A percentile compares a stretch with the other conserved stretches of the same genome.
Evolutionary conservation across 2,329 filamentous ascomycete species (phyloP).

Genomic region (Alternaria postmessia): DNA sequence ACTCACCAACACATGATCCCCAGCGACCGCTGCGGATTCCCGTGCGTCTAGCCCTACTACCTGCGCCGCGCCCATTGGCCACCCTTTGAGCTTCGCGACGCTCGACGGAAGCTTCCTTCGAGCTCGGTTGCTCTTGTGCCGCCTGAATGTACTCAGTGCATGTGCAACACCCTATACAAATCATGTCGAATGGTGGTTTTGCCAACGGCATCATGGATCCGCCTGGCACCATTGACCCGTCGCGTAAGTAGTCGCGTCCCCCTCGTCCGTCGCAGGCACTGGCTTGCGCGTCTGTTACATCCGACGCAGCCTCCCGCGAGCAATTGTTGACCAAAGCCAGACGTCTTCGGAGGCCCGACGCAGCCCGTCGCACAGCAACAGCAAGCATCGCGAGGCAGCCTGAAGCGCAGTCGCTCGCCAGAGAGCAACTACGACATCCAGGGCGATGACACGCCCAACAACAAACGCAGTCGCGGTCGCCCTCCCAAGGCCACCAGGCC

Average conservation of each 20-base stretch:
- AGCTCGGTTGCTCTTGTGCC: constrained; percentile 46
- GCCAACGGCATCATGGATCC: constrained; percentile 53
- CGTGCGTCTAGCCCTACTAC: constrained; percentile 25
- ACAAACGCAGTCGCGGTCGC: constrained; percentile 58
- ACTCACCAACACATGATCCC: constrained; percentile 12
- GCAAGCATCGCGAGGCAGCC: constrained; percentile 38
- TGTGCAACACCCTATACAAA: constrained; percentile 39
- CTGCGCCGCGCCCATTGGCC: constrained; percentile 34
- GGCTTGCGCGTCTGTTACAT: constrained; percentile 42
- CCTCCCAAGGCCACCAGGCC: constrained; percentile 65
- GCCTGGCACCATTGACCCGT: constrained; percentile 53
- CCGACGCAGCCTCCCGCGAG: constrained; percentile 35
- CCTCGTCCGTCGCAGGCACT: constrained; percentile 10
- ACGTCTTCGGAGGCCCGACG: constrained; percentile 42
- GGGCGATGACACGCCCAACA: constrained; percentile 35
- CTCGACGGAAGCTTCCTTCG: constrained; percentile 33
- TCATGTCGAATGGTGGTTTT: constrained; percentile 51
- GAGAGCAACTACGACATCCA: constrained; percentile 49
- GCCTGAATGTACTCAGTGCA: constrained; percentile 54
- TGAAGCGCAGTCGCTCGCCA: constrained; percentile 54
- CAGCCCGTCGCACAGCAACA: constrained; percentile 45
- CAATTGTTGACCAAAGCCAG: constrained; percentile 34
- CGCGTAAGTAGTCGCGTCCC: constrained; percentile 23
- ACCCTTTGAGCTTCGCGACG: constrained; percentile 21
- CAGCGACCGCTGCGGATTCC: constrained; percentile 11